A percentile compares a stretch with the other conserved stretches of the same genome.
These are phyloP conservation scores for Aspergillus taichungensis DNA, from an alignment of 495 filamentous ascomycete genomes.

Conservation along the genomic window DNA sequence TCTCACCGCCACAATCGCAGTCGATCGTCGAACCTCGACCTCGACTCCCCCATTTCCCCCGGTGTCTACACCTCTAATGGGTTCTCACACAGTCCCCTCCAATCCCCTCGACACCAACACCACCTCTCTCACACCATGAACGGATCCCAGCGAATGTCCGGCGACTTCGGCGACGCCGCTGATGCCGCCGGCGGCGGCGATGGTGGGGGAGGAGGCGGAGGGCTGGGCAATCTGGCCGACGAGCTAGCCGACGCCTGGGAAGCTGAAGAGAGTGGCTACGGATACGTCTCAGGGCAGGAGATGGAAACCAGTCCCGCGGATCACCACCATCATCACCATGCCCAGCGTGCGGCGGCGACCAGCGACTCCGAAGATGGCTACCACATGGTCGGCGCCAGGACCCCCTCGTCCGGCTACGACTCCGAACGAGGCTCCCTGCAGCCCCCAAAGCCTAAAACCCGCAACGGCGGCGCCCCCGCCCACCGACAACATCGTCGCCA, in stretches of 20 bases:
- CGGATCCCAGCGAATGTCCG: slow-evolving; percentile 37
- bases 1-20: slow-evolving; percentile 47
- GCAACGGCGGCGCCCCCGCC: slow-evolving; percentile 24
- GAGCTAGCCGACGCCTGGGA: slow-evolving; percentile 55
- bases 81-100: slow-evolving; percentile 32
- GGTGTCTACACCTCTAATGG: slow-evolving; percentile 26
- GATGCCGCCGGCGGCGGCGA: slow-evolving; percentile 31
- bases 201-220: slow-evolving; percentile 39
- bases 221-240: slow-evolving; percentile 76
- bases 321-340: slow-evolving; percentile 22
- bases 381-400: slow-evolving; percentile 16
- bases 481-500: slow-evolving; percentile 35
- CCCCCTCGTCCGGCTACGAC: slow-evolving; percentile 22
- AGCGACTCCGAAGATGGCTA: slow-evolving; percentile 31
- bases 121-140: slow-evolving; percentile 44
- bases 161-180: slow-evolving; percentile 31
- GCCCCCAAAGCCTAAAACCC: slow-evolving; percentile 18
- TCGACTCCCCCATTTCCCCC: slow-evolving; percentile 37
- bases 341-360: too few relatives aligned
- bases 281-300: slow-evolving; percentile 34
- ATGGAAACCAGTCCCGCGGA: slow-evolving; percentile 18
- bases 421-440: slow-evolving; percentile 21
- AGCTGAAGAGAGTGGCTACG: slow-evolving; percentile 48
- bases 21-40: slow-evolving; percentile 49
- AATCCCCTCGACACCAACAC: slow-evolving; percentile 38